A percentile compares a stretch with the other conserved stretches of the same genome.
Conservation (phyloP, 73 alveolate species). For the Paraurostyla sp. region DNA sequence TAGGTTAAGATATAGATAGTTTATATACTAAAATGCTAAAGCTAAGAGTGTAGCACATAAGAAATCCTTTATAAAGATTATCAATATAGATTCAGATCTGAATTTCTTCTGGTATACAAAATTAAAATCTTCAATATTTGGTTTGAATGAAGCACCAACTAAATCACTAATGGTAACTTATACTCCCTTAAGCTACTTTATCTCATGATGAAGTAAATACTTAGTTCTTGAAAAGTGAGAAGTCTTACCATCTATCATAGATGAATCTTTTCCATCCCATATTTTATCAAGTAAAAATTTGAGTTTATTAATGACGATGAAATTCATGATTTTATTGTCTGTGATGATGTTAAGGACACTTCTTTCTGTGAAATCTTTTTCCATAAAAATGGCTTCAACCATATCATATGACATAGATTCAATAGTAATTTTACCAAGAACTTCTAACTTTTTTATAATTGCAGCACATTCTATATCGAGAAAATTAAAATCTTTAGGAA, state of each 20-base stretch:
- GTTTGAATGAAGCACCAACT: constrained; percentile 49
- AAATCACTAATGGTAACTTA: constrained; percentile 18
- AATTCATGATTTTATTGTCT: constrained; percentile 18
- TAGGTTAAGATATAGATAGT: constrained; percentile 46
- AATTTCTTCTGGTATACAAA: constrained; percentile 63
- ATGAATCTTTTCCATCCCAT: constrained; percentile 68
- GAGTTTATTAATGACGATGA: constrained; percentile 12
- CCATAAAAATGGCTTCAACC: constrained; percentile 51
- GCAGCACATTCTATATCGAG: constrained; percentile 26
- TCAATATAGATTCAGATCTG: constrained; percentile 39
- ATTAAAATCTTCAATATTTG: constrained; percentile 66
- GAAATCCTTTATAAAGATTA: constrained; percentile 62
- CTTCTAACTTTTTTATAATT: background rate
- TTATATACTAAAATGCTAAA: constrained; percentile 54
- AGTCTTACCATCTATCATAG: constrained; percentile 69
- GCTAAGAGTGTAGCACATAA: constrained; percentile 46
- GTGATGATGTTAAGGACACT: constrained; percentile 71
- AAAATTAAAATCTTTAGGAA: background rate
- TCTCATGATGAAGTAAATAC: constrained; percentile 34
- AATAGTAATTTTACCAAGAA: constrained; percentile 12
- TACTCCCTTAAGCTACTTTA: constrained; percentile 45
- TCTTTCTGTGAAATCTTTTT: constrained; percentile 66
- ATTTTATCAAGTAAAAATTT: constrained; percentile 53
- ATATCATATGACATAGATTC: constrained; percentile 53
- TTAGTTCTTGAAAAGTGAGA: constrained; percentile 56